Conservation (phyloP, 1,284 basidiomycete genomes). For the Ustanciosporium gigantosporum region DNA sequence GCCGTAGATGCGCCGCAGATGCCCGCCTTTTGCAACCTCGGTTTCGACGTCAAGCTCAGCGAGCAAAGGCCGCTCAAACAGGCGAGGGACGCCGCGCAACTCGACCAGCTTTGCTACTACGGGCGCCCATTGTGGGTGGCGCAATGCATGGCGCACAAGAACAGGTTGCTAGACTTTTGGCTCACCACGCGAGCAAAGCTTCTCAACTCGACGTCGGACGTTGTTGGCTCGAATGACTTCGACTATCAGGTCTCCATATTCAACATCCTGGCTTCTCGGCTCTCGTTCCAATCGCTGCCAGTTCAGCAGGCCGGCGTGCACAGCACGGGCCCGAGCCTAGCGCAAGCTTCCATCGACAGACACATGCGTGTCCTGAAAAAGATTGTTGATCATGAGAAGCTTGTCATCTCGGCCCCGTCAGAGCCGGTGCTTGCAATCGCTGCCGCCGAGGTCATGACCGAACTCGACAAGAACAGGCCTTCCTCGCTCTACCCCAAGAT, state of each 20-base stretch:
- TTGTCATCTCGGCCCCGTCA: too few relatives aligned
- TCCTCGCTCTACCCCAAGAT: too few relatives aligned
- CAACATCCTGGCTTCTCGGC: slow-evolving; percentile 5
- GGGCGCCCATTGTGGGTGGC: slow-evolving; percentile 15
- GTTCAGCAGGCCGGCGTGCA: not conserved
- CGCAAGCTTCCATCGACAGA: not conserved
- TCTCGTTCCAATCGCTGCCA: slow-evolving; percentile 1
- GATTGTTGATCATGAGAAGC: too few relatives aligned
- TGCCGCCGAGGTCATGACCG: too few relatives aligned
- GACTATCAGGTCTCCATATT: not conserved
- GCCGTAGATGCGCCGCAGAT: not conserved
- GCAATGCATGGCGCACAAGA: not conserved
- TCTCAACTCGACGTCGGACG: not conserved
- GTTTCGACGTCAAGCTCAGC: slow-evolving; percentile 4
- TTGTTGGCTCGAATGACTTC: not conserved
- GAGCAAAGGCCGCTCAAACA: not conserved
- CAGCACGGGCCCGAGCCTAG: not conserved
- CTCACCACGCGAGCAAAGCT: not conserved
- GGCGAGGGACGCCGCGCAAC: not conserved
- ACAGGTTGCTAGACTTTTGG: too few relatives aligned
- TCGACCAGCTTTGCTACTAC: slow-evolving; percentile 3
- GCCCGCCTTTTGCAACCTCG: slow-evolving; percentile 5
- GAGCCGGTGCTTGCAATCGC: too few relatives aligned
- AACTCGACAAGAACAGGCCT: too few relatives aligned
- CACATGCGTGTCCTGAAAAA: slow-evolving; percentile 28